Conservation (phyloP, 129 eudicot genomes). For the Oenanthe sinensis region DNA sequence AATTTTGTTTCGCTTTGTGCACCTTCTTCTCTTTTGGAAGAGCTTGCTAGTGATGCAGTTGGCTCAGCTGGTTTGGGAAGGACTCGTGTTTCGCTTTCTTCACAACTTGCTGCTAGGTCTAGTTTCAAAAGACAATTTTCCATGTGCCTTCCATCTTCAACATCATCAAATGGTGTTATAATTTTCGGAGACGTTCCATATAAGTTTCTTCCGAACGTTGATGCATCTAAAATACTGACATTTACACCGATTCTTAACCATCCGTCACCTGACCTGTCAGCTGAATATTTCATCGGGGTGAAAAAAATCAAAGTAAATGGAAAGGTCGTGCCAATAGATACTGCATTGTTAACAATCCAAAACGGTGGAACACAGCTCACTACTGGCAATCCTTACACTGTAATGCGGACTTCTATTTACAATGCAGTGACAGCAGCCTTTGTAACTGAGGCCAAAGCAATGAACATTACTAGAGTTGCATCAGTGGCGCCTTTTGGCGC, state of each 20-base stretch:
- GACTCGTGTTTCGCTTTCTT: neutral
- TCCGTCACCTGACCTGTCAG: neutral
- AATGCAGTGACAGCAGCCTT: conserved; percentile 20
- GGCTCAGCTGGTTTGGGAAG: conserved; percentile 16
- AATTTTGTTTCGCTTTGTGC: neutral
- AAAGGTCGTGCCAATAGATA: conserved; percentile 14
- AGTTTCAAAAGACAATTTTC: conserved; percentile 12
- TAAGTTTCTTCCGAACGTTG: conserved; percentile 10
- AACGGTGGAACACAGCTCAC: conserved; percentile 38
- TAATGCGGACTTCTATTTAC: conserved; percentile 28
- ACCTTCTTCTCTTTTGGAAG: neutral
- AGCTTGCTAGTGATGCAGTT: neutral
- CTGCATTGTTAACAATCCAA: conserved; percentile 31
- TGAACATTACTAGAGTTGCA: conserved; percentile 15
- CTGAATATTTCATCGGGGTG: conserved; percentile 25
- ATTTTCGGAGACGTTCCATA: conserved; percentile 29
- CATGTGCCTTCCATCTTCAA: conserved; percentile 1
- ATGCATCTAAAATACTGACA: conserved; percentile 15
- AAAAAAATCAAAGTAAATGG: conserved; percentile 16
- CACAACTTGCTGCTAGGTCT: neutral
- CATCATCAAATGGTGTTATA: conserved; percentile 19
- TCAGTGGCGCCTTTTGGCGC: conserved; percentile 19
- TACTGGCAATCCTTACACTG: conserved; percentile 29
- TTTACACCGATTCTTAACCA: conserved; percentile 29
- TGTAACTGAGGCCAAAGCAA: conserved; percentile 4